A percentile compares a stretch with the other conserved stretches of the same genome.
Evolutionary conservation across 768 basidiomycete species (phyloP).

Genomic region (Leccinellum albellum): DNA sequence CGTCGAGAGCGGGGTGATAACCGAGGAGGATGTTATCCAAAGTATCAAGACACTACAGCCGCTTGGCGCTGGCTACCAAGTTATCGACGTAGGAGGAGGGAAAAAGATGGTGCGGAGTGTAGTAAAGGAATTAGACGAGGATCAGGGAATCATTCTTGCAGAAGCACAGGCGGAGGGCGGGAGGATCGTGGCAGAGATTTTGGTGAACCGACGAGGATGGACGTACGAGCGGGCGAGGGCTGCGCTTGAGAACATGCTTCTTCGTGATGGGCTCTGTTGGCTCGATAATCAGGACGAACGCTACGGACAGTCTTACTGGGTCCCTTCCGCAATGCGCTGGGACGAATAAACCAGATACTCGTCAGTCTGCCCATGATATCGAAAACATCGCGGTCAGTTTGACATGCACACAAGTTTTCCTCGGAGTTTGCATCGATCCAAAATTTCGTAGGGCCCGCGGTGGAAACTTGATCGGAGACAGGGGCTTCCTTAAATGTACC

Average conservation of each 20-base stretch:
- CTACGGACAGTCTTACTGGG: constrained; percentile 73
- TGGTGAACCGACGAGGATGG: constrained; percentile 71
- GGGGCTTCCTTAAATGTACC: neutral
- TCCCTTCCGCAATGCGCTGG: constrained; percentile 86
- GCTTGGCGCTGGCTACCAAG: constrained; percentile 87
- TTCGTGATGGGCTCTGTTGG: constrained; percentile 92
- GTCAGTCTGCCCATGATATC: neutral
- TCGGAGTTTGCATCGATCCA: neutral
- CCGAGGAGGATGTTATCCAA: constrained; percentile 78
- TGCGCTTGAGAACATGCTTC: constrained; percentile 85
- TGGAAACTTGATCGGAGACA: neutral
- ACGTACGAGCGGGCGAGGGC: constrained; percentile 66
- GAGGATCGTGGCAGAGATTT: constrained; percentile 57
- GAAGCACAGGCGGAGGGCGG: constrained; percentile 68
- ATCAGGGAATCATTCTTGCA: constrained; percentile 80
- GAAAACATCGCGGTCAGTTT: neutral
- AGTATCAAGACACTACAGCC: constrained; percentile 87
- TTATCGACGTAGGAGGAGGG: constrained; percentile 67
- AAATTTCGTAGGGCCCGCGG: too few species aligned
- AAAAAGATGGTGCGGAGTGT: constrained; percentile 83
- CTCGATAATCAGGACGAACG: constrained; percentile 82
- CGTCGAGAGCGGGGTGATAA: constrained; percentile 63
- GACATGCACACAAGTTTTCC: too few species aligned
- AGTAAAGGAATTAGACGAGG: constrained; percentile 86
- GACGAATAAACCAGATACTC: constrained; percentile 42